Base-by-base conservation (phyloP, 129 eudicot species). In the Lactuca sativa region DNA sequence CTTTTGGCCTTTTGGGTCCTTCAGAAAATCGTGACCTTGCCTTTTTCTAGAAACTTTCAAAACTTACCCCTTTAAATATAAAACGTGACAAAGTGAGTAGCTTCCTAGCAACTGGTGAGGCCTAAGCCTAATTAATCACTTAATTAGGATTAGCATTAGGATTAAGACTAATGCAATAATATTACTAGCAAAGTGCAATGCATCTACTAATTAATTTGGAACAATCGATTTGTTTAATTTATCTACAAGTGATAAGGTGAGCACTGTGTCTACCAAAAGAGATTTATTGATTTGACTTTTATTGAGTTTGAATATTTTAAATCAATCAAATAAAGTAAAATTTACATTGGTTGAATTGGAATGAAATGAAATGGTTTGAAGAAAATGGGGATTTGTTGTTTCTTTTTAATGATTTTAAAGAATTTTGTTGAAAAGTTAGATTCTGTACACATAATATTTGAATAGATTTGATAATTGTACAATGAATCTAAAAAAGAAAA, bases 151-250 rank as follows among this genome's bases (percentile, higher is more conserved):
- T 62, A 36, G 30, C 49, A 62, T 38, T 38, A 38, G 13, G 67
- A 62, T 62, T 62, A 37, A 62, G 67, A 62, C 67, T 37, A 62
- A 38, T 34, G 51, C 33, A 38, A 62, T 62, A 62, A 15, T 36
- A 16, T 53, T 53, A 53, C 58, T 15, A 62, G 21, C 67, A 62
- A 62, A 62, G 51, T 62, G 67, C 67, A 38, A 38, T 62, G 67
- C 10, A 62, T 62, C 67, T 62, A 38, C 9, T 17, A 16, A 37
- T 37, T 38, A n/a, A 62, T 38, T 47, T 10, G n/a, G 52, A 47
- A 10, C 12, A 12, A 47, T 47, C 52, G 12, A 10, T 11, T 47
- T 11, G 52, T 47, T 11, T 68, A 54, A 54, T 54, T 68, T 68
- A 54, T 54, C 4, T 3, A 15, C 2, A 33, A 52, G 63, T 33